Conservation (phyloP, 495 filamentous ascomycete genomes). For the Geoglossum glabrum region DNA sequence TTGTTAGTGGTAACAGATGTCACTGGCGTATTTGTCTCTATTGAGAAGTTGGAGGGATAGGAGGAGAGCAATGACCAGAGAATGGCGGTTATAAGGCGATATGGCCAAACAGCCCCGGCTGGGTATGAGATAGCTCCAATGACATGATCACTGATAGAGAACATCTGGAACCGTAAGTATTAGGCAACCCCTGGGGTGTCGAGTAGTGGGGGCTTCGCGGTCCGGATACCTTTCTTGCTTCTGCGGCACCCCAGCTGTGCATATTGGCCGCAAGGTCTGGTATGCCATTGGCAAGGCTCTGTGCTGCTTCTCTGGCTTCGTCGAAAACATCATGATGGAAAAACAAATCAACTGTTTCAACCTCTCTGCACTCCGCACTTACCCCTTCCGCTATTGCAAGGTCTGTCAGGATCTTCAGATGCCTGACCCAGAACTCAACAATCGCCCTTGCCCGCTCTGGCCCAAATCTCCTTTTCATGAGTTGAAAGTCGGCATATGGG, state of each 20-base stretch:
- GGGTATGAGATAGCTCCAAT: slow-evolving; percentile 35
- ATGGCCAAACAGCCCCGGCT: slow-evolving; percentile 44
- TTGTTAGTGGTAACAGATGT: not conserved
- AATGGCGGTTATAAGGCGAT: slow-evolving; percentile 40
- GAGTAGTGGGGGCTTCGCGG: not conserved
- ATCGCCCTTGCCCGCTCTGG: not conserved
- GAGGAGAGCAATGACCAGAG: slow-evolving; percentile 26
- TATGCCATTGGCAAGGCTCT: slow-evolving; percentile 20
- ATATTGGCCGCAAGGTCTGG: slow-evolving; percentile 10
- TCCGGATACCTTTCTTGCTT: slow-evolving; percentile 1
- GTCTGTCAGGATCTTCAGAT: slow-evolving; percentile 31
- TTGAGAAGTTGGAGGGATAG: not conserved
- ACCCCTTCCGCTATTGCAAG: slow-evolving; percentile 31
- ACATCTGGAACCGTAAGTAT: slow-evolving; percentile 23
- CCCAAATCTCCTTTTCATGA: not conserved
- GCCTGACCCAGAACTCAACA: slow-evolving; percentile 13
- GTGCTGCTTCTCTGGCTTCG: slow-evolving; percentile 21
- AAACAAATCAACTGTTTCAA: slow-evolving; percentile 37
- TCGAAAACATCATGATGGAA: slow-evolving; percentile 30
- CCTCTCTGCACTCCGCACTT: slow-evolving; percentile 21
- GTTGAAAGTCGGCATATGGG: not conserved
- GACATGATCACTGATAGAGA: slow-evolving; percentile 15
- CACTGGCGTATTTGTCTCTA: slow-evolving; percentile 36
- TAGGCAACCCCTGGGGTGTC: not conserved
- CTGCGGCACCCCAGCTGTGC: slow-evolving; percentile 18